A percentile compares a stretch with the other conserved stretches of the same genome.
Evolutionary conservation across 345 rosid species (phyloP).

Genomic region (Salix dunnii): DNA sequence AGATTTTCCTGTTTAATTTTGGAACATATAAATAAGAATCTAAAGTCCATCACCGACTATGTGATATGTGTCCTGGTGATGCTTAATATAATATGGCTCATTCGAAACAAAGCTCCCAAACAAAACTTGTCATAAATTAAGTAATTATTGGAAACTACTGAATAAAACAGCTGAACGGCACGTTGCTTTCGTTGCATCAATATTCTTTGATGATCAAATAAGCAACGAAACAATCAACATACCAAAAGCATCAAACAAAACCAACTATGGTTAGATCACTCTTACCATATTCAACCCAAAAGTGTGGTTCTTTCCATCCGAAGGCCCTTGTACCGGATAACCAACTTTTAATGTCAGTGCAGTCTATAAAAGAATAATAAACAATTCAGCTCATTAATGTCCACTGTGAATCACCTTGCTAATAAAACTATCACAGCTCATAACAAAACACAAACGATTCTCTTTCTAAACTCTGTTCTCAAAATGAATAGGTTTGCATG

Average conservation of each 20-base stretch:
- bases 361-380: constrained; percentile 7
- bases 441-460: background rate
- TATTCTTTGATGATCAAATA: background rate
- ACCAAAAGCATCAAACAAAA: background rate
- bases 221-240: background rate
- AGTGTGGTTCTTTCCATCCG: constrained; percentile 4
- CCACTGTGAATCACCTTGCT: background rate
- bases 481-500: no score
- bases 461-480: no score
- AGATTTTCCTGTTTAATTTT: background rate
- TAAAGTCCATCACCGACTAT: background rate
- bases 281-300: constrained; percentile 16
- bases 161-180: background rate
- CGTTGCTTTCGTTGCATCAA: background rate
- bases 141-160: background rate
- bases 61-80: background rate
- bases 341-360: background rate
- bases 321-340: constrained; percentile 1
- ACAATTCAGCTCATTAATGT: background rate
- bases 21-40: background rate
- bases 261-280: background rate
- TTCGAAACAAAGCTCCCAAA: background rate
- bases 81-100: background rate
- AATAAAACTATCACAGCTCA: background rate
- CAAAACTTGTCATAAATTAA: background rate